Percentiles rank a stretch among this genome's conserved stretches.
Conservation (phyloP, 139 green algal genomes). For the Microglena sp. region DNA sequence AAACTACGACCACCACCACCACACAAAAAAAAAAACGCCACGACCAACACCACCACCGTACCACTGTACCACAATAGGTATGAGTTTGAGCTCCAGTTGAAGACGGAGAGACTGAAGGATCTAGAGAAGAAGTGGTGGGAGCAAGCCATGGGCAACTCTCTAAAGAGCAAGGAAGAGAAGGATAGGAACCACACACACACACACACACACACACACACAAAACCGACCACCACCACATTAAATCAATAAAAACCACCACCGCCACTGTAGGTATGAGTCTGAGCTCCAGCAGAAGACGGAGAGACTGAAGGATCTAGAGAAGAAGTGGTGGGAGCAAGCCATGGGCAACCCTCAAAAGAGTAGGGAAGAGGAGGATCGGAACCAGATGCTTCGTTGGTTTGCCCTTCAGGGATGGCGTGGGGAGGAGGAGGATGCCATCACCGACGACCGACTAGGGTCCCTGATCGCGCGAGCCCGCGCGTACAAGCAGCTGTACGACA, state of each 20-base stretch:
- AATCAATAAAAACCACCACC: no score
- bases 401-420: constrained; percentile 22
- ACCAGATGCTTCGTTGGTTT: constrained; percentile 11
- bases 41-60: no score
- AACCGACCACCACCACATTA: no score
- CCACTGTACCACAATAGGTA: no score
- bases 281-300: constrained; percentile 2
- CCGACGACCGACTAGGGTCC: constrained; percentile 16
- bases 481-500: constrained; percentile 20
- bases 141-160: no score
- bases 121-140: no score
- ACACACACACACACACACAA: no score
- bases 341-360: constrained; percentile 8
- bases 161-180: no score
- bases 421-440: constrained; percentile 3
- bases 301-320: constrained; percentile 29
- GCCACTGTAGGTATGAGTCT: constrained; percentile 23
- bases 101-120: no score
- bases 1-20: no score
- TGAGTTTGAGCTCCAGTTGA: constrained; percentile 4
- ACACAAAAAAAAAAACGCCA: no score
- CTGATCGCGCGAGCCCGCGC: constrained; percentile 19
- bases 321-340: constrained; percentile 27
- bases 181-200: no score
- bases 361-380: constrained; percentile 17